These are phyloP conservation scores for Elongisporangium senticosum DNA, from an alignment of 352 stramenopile genomes.

Conservation along the genomic window DNA sequence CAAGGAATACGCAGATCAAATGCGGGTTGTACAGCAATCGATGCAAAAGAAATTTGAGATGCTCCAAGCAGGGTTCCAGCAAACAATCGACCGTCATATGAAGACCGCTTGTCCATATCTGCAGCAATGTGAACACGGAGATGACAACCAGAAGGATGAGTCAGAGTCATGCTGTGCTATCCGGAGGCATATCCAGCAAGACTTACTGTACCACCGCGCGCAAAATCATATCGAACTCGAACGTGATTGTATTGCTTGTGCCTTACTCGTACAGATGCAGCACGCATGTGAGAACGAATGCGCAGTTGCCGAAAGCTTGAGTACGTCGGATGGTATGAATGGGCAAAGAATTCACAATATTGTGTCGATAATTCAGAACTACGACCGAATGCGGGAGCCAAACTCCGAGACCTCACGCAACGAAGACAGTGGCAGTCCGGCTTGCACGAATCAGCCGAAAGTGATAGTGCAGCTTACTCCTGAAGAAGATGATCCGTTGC, in stretches of 20 bases:
- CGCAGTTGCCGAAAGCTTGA: too few species aligned
- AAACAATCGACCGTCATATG: not conserved
- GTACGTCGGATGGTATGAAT: not conserved
- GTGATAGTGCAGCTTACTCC: not conserved
- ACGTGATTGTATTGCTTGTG: not conserved
- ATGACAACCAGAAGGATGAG: not conserved
- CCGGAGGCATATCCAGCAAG: not conserved
- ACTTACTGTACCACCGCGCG: not conserved
- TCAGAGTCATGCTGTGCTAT: not conserved
- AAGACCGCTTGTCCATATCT: not conserved
- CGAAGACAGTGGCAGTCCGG: not conserved
- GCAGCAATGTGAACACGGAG: not conserved
- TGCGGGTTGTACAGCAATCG: conserved; percentile 13
- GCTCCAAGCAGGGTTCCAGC: conserved; percentile 33
- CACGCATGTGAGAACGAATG: not conserved
- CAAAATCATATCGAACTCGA: not conserved
- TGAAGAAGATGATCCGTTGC: not conserved
- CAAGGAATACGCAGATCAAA: conserved; percentile 15
- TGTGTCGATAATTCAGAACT: not conserved
- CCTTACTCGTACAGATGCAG: not conserved
- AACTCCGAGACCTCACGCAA: not conserved
- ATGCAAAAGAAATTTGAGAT: conserved; percentile 49
- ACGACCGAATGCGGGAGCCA: not conserved
- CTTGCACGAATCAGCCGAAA: not conserved
- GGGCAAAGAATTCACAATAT: not conserved